Conservation (phyloP, 225 moss, liverwort and hornwort genomes). For the Polytrichum formosum region DNA sequence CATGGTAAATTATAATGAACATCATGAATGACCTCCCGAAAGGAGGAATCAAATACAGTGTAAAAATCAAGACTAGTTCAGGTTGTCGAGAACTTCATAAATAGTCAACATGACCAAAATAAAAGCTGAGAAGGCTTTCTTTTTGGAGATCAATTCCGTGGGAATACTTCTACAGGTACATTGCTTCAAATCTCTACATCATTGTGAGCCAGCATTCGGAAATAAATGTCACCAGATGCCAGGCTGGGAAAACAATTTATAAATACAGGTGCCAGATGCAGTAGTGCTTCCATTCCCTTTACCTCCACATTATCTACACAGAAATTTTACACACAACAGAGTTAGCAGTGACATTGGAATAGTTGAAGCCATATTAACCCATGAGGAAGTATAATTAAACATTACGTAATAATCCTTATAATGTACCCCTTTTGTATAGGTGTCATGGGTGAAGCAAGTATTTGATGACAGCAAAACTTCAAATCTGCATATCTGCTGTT, state of each 20-base stretch:
- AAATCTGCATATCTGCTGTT: too few relatives aligned
- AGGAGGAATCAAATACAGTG: slow-evolving; percentile 14
- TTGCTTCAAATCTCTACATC: slow-evolving; percentile 5
- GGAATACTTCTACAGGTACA: slow-evolving; percentile 15
- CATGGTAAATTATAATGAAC: too few relatives aligned
- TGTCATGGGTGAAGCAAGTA: too few relatives aligned
- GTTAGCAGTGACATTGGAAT: not conserved
- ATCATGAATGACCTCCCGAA: not conserved
- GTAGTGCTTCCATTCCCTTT: not conserved
- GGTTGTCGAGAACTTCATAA: slow-evolving; percentile 1
- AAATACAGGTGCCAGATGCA: not conserved
- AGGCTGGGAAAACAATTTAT: slow-evolving; percentile 12
- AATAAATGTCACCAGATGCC: slow-evolving; percentile 23
- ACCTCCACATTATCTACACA: slow-evolving; percentile 16
- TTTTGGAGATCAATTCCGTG: slow-evolving; percentile 8
- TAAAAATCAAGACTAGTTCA: slow-evolving; percentile 1
- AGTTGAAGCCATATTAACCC: too few relatives aligned
- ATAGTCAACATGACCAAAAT: not conserved
- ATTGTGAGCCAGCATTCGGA: slow-evolving; percentile 17
- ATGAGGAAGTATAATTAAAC: too few relatives aligned
- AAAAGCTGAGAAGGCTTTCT: slow-evolving; percentile 12
- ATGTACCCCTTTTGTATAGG: too few relatives aligned
- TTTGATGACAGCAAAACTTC: too few relatives aligned
- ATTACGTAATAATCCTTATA: too few relatives aligned
- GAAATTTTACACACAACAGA: not conserved